A percentile compares a stretch with the other conserved stretches of the same genome.
phyloP scores from a whole-genome alignment of 176 grass and related monocot genomes.

The Zea luxurians region DNA sequence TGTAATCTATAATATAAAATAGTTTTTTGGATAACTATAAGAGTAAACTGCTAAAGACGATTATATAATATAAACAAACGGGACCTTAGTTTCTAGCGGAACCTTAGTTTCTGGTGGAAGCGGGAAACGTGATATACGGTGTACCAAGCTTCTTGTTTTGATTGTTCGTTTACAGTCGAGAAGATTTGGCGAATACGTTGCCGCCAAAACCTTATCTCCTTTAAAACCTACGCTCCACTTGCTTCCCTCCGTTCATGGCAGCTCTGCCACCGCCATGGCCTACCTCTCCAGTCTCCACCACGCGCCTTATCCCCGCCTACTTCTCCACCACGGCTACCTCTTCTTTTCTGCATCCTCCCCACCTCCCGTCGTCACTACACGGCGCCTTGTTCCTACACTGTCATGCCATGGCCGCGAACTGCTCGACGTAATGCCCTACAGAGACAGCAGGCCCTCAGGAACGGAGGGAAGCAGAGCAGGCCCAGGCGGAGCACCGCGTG shows the following conservation, averaged over 20 bases:
- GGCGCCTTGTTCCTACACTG: neutral
- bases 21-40: too few relatives aligned
- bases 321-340: neutral
- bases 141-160: too few relatives aligned
- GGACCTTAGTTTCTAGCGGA: too few relatives aligned
- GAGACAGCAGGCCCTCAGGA: neutral
- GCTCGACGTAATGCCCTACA: slow-evolving; percentile 26
- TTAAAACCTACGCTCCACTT: slow-evolving; percentile 32
- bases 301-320: slow-evolving; percentile 8
- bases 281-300: slow-evolving; percentile 26
- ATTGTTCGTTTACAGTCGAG: too few relatives aligned
- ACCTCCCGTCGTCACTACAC: neutral
- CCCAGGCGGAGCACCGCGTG: neutral
- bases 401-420: neutral
- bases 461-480: slow-evolving; percentile 5
- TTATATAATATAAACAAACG: too few relatives aligned
- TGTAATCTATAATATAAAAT: too few relatives aligned
- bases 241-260: slow-evolving; percentile 39
- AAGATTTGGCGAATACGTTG: neutral
- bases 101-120: too few relatives aligned
- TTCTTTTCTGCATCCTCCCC: slow-evolving; percentile 8
- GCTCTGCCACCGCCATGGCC: slow-evolving; percentile 39
- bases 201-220: slow-evolving; percentile 33
- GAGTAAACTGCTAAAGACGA: too few relatives aligned
- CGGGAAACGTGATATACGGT: too few relatives aligned